Percentiles rank a stretch among this genome's conserved stretches.
Conservation (phyloP, 441 rosid genomes). For the Gossypium davidsonii region DNA sequence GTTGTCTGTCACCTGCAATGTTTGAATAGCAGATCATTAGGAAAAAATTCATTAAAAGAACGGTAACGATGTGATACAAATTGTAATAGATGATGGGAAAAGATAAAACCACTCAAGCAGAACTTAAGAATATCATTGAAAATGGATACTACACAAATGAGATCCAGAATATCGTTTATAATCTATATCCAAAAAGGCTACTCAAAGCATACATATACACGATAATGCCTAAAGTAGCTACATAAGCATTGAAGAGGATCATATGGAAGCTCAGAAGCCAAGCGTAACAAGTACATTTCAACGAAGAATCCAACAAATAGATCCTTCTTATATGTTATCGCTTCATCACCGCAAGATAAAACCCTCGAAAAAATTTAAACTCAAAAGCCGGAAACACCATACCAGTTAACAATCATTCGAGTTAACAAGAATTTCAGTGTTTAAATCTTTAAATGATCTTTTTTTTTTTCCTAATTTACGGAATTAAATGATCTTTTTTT, state of each 20-base stretch:
- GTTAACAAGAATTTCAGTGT: not conserved
- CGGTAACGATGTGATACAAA: not conserved
- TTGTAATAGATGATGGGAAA: not conserved
- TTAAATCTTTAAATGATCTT: not conserved
- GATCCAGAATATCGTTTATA: not conserved
- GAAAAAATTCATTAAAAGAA: conserved; percentile 8
- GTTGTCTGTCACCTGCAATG: conserved; percentile 68
- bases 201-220: not conserved
- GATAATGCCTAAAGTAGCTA: not conserved
- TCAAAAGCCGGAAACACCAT: not conserved
- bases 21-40: not conserved
- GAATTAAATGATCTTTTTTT: not conserved
- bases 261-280: conserved; percentile 33
- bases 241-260: not conserved
- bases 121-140: not conserved
- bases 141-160: not conserved
- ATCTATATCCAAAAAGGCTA: not conserved
- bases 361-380: not conserved
- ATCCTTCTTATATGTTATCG: conserved; percentile 29
- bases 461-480: not conserved
- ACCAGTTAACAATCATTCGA: not conserved
- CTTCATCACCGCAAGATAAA: conserved; percentile 33
- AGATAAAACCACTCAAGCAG: not conserved
- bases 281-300: conserved; percentile 37
- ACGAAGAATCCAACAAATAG: conserved; percentile 17